These are phyloP conservation scores for Myrmaecium sp. DNA, from an alignment of 2,329 filamentous ascomycete genomes.

Conservation along the genomic window DNA sequence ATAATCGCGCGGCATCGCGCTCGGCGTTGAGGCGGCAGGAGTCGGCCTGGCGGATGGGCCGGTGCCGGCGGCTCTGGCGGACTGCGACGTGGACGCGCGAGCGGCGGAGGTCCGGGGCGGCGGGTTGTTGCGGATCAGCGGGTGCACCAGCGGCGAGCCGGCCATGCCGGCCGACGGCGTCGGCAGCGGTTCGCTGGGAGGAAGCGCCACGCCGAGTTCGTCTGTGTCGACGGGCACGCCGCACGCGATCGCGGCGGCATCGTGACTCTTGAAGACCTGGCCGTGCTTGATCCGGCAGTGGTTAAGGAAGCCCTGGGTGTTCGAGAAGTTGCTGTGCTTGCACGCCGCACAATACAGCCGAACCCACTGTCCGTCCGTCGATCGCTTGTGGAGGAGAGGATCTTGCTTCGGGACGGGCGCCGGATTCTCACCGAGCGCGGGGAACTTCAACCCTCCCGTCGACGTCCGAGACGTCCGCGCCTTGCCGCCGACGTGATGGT, in stretches of 20 bases:
- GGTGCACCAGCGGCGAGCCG: constrained; percentile 17
- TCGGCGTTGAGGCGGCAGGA: constrained; percentile 1
- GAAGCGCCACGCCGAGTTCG: constrained; percentile 22
- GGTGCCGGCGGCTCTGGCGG: not conserved
- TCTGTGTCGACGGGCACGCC: constrained; percentile 66
- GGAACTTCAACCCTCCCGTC: constrained; percentile 30
- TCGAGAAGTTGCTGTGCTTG: constrained; percentile 79
- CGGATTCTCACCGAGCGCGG: constrained; percentile 24
- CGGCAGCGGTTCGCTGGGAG: constrained; percentile 3
- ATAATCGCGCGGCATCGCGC: too few species aligned
- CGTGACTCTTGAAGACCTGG: constrained; percentile 87
- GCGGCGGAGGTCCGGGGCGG: not conserved
- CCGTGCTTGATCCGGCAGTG: constrained; percentile 94
- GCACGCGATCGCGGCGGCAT: constrained; percentile 77
- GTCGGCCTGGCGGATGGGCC: not conserved
- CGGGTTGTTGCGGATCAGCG: constrained; percentile 10
- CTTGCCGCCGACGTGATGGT: constrained; percentile 32
- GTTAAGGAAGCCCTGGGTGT: constrained; percentile 98
- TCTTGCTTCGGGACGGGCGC: constrained; percentile 47
- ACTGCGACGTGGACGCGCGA: not conserved
- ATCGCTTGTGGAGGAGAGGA: constrained; percentile 69
- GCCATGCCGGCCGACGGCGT: constrained; percentile 3
- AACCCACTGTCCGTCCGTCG: constrained; percentile 65
- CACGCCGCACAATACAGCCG: constrained; percentile 82
- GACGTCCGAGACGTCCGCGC: constrained; percentile 41